A percentile compares a stretch with the other conserved stretches of the same genome.
phyloP scores from a whole-genome alignment of 257 asterid genomes.

The Scutellaria galericulata region DNA sequence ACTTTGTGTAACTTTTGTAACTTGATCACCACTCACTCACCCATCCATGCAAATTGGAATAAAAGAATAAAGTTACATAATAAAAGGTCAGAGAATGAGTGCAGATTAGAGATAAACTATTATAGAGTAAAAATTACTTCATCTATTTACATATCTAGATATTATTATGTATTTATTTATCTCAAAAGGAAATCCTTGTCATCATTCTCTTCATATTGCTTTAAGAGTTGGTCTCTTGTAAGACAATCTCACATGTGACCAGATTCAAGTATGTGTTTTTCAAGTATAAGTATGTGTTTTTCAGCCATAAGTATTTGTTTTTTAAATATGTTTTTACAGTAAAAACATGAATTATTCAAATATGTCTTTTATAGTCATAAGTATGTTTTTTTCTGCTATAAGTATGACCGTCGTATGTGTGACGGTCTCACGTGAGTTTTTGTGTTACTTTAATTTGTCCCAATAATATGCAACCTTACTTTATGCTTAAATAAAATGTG shows the following conservation, averaged over 20 bases:
- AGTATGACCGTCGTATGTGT: too few species aligned
- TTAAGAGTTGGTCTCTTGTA: too few species aligned
- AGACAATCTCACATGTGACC: too few species aligned
- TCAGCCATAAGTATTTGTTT: too few species aligned
- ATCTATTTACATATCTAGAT: slow-evolving; percentile 1
- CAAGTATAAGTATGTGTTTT: too few species aligned
- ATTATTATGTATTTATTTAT: neutral
- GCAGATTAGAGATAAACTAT: neutral
- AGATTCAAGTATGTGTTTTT: too few species aligned
- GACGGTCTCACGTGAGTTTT: too few species aligned
- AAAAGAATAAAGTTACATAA: slow-evolving; percentile 39
- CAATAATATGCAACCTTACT: neutral
- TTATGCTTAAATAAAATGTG: neutral
- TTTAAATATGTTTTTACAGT: too few species aligned
- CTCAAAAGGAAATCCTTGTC: slow-evolving; percentile 10
- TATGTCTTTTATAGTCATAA: too few species aligned
- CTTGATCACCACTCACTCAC: slow-evolving; percentile 33
- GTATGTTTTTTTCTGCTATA: too few species aligned
- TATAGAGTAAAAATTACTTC: slow-evolving; percentile 26
- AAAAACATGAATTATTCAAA: too few species aligned
- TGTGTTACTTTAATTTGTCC: neutral
- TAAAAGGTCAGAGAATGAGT: slow-evolving; percentile 28
- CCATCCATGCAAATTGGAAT: slow-evolving; percentile 10
- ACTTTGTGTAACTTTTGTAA: slow-evolving; percentile 39
- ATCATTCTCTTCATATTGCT: neutral